Evolutionary conservation across 2,329 filamentous ascomycete genomes (phyloP).

Genomic region (Pseudogymnoascus sp.): DNA sequence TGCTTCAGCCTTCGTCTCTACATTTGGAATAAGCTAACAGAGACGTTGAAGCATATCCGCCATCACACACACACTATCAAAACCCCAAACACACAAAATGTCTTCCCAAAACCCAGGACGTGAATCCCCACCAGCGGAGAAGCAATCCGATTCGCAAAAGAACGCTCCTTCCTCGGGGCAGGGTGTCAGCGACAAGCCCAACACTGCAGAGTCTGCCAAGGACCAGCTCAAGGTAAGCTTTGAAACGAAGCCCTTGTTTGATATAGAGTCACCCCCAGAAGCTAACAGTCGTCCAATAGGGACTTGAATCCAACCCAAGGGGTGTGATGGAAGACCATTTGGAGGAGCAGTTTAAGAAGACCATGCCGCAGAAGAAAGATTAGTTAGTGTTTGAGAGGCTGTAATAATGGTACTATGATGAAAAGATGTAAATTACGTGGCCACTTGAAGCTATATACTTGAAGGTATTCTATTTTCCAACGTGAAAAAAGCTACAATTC

Average conservation of each 20-base stretch:
- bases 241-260: background rate
- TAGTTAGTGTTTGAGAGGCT: background rate
- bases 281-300: slow-evolving; percentile 26
- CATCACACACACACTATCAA: background rate
- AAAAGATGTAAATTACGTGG: background rate
- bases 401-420: background rate
- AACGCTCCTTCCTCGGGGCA: slow-evolving; percentile 50
- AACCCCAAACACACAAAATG: slow-evolving; percentile 17
- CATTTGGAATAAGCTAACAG: background rate
- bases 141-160: slow-evolving; percentile 51
- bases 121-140: slow-evolving; percentile 69
- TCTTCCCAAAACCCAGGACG: slow-evolving; percentile 55
- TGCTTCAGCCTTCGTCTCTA: background rate
- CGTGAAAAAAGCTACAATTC: background rate
- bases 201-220: slow-evolving; percentile 44
- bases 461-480: background rate
- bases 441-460: background rate
- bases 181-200: slow-evolving; percentile 45
- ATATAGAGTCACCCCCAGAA: background rate
- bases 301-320: slow-evolving; percentile 57
- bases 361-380: slow-evolving; percentile 1
- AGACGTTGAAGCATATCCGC: background rate
- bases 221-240: slow-evolving; percentile 40
- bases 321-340: slow-evolving; percentile 53
- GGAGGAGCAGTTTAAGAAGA: slow-evolving; percentile 40